phyloP scores from a whole-genome alignment of 148 eudicot species.

The Rheum nobile region DNA sequence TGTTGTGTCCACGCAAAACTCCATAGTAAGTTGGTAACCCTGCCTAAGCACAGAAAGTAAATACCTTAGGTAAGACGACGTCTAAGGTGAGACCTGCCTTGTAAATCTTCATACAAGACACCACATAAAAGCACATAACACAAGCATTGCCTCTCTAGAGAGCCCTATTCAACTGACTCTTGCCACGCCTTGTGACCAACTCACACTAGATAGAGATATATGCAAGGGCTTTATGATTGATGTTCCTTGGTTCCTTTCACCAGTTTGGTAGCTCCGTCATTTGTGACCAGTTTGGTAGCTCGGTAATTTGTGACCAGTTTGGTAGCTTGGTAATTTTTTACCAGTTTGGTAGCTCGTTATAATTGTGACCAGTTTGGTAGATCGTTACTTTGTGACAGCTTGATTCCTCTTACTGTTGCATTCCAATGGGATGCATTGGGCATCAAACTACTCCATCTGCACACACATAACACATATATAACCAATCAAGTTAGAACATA shows the following conservation, averaged over 20 bases:
- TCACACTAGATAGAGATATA: background rate
- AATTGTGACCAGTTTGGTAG: background rate
- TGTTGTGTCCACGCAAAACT: too few relatives aligned
- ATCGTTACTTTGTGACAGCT: background rate
- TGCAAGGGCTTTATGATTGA: background rate
- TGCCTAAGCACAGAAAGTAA: too few relatives aligned
- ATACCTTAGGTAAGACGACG: background rate
- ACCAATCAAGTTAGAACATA: background rate
- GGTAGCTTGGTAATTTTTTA: background rate
- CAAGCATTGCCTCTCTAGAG: background rate
- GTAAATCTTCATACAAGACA: background rate
- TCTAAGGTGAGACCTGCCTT: background rate
- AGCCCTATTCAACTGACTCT: background rate
- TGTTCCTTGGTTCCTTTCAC: background rate
- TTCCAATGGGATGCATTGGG: background rate
- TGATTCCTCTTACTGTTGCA: background rate
- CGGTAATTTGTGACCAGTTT: background rate
- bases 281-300: background rate
- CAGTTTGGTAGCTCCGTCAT: background rate
- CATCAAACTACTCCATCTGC: slow-evolving; percentile 2
- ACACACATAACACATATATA: background rate
- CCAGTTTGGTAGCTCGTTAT: background rate
- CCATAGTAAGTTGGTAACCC: too few relatives aligned
- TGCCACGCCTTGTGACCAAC: background rate
- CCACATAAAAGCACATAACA: background rate